Conservation (phyloP, 2,329 filamentous ascomycete genomes). For the Furcasterigmium furcatum region DNA sequence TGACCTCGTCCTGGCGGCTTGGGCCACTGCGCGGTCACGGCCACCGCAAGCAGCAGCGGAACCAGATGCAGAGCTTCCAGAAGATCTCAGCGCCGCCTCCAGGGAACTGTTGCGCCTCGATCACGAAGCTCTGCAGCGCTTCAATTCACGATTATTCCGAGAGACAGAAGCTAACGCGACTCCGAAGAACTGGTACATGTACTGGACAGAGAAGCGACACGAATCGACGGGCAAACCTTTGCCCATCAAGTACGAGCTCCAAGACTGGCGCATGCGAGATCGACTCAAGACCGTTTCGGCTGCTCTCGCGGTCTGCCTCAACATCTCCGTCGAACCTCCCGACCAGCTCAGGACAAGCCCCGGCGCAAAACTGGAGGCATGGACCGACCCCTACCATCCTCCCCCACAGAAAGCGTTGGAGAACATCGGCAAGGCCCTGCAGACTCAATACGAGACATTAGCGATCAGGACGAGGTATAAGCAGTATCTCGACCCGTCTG, state of each 20-base stretch:
- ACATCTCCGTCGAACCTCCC: constrained; percentile 95
- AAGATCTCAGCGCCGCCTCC: too few species aligned
- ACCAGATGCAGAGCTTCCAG: too few species aligned
- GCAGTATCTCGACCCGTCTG: constrained; percentile 91
- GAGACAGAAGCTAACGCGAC: too few species aligned
- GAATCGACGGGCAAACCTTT: constrained; percentile 90
- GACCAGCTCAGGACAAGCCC: constrained; percentile 96
- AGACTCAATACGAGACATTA: constrained; percentile 92
- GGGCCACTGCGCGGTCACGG: too few species aligned
- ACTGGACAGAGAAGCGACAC: constrained; percentile 97
- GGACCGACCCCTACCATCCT: constrained; percentile 85
- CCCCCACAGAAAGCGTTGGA: constrained; percentile 84
- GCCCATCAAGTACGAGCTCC: constrained; percentile 60
- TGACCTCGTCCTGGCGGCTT: too few species aligned
- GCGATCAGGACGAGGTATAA: constrained; percentile 97
- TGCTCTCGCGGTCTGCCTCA: constrained; percentile 88
- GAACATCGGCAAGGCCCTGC: constrained; percentile 92
- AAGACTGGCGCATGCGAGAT: constrained; percentile 98
- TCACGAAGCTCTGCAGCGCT: too few species aligned
- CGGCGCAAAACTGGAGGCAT: constrained; percentile 90
- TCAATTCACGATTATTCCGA: too few species aligned
- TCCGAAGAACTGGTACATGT: constrained; percentile 94
- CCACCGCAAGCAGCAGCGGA: too few species aligned
- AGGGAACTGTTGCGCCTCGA: constrained; percentile 1
- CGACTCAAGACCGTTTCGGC: constrained; percentile 95